Evolutionary conservation across 2,329 filamentous ascomycete genomes (phyloP).

Genomic region (Pseudogymnoascus sp.): DNA sequence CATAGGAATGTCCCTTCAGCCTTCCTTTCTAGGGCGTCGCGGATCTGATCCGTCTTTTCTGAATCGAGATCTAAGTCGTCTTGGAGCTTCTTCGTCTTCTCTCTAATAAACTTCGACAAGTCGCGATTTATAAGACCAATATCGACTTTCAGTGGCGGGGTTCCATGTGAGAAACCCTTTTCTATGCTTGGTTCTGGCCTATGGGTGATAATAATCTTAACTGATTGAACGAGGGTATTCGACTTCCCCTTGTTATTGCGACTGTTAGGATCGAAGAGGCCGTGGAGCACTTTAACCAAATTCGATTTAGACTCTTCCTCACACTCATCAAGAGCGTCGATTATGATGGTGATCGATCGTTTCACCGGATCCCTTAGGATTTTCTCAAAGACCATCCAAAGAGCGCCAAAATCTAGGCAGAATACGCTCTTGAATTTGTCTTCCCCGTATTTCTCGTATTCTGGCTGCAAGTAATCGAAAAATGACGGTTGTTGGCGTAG

Average conservation of each 20-base stretch:
- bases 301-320: not conserved
- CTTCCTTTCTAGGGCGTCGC: not conserved
- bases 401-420: not conserved
- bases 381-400: not conserved
- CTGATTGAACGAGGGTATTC: not conserved
- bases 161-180: not conserved
- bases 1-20: slow-evolving; percentile 34
- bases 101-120: not conserved
- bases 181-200: not conserved
- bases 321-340: slow-evolving; percentile 10
- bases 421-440: not conserved
- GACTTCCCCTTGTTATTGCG: not conserved
- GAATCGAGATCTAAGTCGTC: not conserved
- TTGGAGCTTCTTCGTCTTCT: not conserved
- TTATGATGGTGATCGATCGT: slow-evolving; percentile 1
- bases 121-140: not conserved
- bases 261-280: not conserved
- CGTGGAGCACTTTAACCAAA: not conserved
- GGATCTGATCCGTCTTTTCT: not conserved
- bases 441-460: not conserved
- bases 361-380: not conserved
- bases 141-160: not conserved
- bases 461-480: not conserved
- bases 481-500: not conserved
- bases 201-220: not conserved